Conservation (phyloP, 2,329 filamentous ascomycete species). For the Scedosporium minutisporum region DNA sequence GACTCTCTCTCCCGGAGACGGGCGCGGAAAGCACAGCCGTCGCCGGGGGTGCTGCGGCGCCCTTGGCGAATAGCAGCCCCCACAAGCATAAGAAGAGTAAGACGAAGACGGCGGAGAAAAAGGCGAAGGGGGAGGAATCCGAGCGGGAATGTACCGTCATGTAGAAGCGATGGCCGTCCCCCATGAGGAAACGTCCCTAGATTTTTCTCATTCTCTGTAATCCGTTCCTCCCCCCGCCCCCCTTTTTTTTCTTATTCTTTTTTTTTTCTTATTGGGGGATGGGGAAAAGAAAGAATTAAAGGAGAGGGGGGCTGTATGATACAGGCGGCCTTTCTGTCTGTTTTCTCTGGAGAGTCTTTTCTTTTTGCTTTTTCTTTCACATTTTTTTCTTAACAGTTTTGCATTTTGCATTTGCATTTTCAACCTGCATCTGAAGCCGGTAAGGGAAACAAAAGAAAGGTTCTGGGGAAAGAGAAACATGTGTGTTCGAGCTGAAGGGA, state of each 20-base stretch:
- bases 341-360: background rate
- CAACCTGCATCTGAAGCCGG: background rate
- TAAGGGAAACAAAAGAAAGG: background rate
- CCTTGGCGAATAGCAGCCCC: conserved; percentile 23
- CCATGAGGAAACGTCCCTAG: background rate
- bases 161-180: conserved; percentile 18
- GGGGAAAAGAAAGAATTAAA: background rate
- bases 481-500: background rate
- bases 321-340: background rate
- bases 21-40: conserved; percentile 11
- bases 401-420: background rate
- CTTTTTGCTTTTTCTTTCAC: background rate
- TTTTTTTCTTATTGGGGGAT: background rate
- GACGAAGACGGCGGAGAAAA: conserved; percentile 17
- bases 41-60: conserved; percentile 9
- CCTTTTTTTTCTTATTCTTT: no score
- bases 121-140: conserved; percentile 18
- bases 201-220: background rate
- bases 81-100: conserved; percentile 18
- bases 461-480: background rate
- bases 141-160: conserved; percentile 41
- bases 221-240: background rate
- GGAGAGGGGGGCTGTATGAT: background rate
- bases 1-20: conserved; percentile 17
- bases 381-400: background rate